Evolutionary conservation across 768 basidiomycete genomes (phyloP), one percentile per base, ranked within the genome.

Genomic region (Pisolithus microcarpus): DNA sequence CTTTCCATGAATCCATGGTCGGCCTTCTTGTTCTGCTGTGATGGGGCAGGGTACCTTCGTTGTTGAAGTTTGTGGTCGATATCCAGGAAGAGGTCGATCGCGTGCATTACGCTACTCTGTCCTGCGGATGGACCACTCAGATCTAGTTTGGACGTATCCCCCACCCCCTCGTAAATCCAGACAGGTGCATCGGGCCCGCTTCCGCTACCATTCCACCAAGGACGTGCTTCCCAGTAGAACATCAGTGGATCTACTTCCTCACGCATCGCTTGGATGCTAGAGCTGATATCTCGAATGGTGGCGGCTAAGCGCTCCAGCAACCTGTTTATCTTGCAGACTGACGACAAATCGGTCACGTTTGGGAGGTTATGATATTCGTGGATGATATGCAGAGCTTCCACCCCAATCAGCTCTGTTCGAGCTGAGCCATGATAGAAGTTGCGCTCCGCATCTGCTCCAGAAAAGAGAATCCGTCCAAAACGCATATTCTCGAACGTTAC

Each of bases 121-220:
- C 95, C 95, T 1, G 92, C 95, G 9, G 89, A 92, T 21, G 95
- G 94, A 0, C 95, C 95, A 52, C 82, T 86, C 48, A 84, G 77
- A 54, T 86, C 81, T 38, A 89, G 78, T 46, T 71, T 65, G 26
- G 78, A 73, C 24, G 72, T 74, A 30, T 78, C 70, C 5, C 75
- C 73, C 7, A 89, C 80, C 0, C 89, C 91, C 60, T 92, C 85
- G 65, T 87, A 97, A 38, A 84, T 70, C 88, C 88, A 91, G 18
- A 71, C 72, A 8, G 75, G 72, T 24, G 69, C 69, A 7, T 67
- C 65, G 7, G 78, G 68, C 0, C 77, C 79, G 55, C 75, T 78
- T 42, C 76, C 76, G 56, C 87, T 89, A 13, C 94, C 94, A 48
- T 85, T 83, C 70, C 80, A 95, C 95, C 95, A 99, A 2, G 91